Base-by-base conservation (phyloP, 1,284 basidiomycete genomes). In the Garcileccinum viscosum region DNA sequence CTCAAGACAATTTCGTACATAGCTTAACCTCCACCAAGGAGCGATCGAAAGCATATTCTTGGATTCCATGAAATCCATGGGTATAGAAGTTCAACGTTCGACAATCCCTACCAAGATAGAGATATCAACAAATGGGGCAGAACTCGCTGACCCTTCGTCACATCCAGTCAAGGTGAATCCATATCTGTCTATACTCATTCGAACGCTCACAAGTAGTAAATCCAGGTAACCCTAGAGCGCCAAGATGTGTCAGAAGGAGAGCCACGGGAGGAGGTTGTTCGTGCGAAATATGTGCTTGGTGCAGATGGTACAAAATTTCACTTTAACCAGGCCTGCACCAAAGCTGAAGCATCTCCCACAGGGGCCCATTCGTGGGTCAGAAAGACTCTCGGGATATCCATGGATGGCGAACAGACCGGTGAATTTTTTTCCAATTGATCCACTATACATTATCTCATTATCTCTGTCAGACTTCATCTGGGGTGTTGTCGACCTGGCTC, bases 331-430 rank as follows among this genome's bases (percentile, higher is more conserved):
- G n/a, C 11, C 6, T 33, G 38, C 6, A 44, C 37, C 19, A n/a
- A 1, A 37, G 33, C 64, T 72, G n/a, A 72, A 17, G 56, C 19
- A 4, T 61, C 6, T 37, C 32, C 38, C 53, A 42, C 67, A 85
- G 85, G 85, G 12, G 89, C 89, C 2, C 88, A 90, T 74, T 89
- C 87, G 7, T 90, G 89, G 89, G 87, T 88, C 5, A 84, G 89
- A 42, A 85, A 87, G 64, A 72, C 78, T 3, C 80, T 89, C 30
- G 84, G 82, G 4, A 85, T 90, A 65, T 72, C 77, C 24, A 87
- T 90, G 85, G 86, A 89, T 37, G 89, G 89, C 42, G 89, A 90
- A 71, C 84, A 86, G 66, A 87, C 85, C 4, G 85, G 87, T 86
- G 56, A 63, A 67, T 58, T 8, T 14, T 62, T 44, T 11, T 19